Evolutionary conservation across 164 flowering plant genomes (phyloP).

Genomic region (Euptelea pleiosperma): DNA sequence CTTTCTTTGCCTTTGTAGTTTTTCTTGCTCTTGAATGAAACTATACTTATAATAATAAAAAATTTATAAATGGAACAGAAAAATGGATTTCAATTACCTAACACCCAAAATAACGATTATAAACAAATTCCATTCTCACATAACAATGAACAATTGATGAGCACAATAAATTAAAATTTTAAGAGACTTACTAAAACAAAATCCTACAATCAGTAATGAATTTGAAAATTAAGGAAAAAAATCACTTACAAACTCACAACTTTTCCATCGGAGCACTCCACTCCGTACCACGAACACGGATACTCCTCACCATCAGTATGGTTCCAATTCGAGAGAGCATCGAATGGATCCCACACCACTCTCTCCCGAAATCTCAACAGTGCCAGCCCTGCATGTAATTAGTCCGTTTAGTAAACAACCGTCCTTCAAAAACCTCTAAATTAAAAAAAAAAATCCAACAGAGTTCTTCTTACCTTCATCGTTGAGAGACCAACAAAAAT

Average conservation of each 20-base stretch:
- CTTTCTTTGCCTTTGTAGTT: too few species aligned
- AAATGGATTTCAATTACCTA: too few species aligned
- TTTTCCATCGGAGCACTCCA: constrained; percentile 53
- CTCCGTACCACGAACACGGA: constrained; percentile 68
- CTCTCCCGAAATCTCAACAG: not conserved
- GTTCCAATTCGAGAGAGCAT: constrained; percentile 56
- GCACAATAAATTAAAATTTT: not conserved
- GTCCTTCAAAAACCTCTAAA: not conserved
- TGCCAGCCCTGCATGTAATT: not conserved
- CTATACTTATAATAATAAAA: too few species aligned
- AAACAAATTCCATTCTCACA: not conserved
- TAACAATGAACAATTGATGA: not conserved
- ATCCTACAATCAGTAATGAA: not conserved
- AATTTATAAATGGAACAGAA: too few species aligned
- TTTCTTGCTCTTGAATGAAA: too few species aligned
- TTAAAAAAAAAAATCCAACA: not conserved
- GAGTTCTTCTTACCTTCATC: not conserved
- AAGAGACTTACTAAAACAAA: too few species aligned
- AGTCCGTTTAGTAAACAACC: not conserved
- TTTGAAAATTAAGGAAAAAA: not conserved
- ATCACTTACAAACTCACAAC: constrained; percentile 59
- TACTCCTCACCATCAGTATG: constrained; percentile 27
- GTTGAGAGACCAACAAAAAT: constrained; percentile 4
- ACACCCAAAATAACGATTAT: too few species aligned
- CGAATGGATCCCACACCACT: constrained; percentile 42